Evolutionary conservation across 1,284 basidiomycete species (phyloP).

Genomic region (Inonotus hispidus): DNA sequence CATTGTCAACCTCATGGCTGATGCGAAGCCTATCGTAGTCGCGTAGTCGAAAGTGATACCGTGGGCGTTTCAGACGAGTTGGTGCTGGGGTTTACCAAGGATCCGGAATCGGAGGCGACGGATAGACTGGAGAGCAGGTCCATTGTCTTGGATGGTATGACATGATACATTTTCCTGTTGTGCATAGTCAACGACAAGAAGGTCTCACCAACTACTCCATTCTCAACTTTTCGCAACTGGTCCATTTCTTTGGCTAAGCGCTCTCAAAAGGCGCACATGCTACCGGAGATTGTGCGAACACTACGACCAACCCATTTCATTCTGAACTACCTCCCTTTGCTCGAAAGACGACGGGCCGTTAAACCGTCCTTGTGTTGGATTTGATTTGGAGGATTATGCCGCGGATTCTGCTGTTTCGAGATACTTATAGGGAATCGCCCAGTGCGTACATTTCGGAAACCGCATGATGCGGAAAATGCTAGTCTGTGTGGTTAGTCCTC

Average conservation of each 20-base stretch:
- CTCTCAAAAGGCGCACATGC: too few relatives aligned
- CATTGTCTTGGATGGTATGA: constrained; percentile 26
- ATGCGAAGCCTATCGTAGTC: constrained; percentile 33
- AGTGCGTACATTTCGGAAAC: neutral
- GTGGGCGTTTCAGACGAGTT: constrained; percentile 38
- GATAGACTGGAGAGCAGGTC: constrained; percentile 41
- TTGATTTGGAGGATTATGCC: too few relatives aligned
- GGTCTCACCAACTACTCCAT: too few relatives aligned
- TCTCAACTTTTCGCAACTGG: too few relatives aligned
- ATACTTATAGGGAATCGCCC: neutral
- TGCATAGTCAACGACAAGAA: neutral
- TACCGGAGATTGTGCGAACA: too few relatives aligned
- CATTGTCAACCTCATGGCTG: constrained; percentile 24
- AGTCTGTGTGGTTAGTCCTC: neutral
- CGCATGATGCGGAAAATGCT: constrained; percentile 18
- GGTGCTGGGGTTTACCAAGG: constrained; percentile 40
- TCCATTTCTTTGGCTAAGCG: too few relatives aligned
- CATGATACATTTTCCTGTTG: neutral
- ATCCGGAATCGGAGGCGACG: constrained; percentile 48
- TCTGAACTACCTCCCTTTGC: too few relatives aligned
- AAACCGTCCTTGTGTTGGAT: too few relatives aligned
- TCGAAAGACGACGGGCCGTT: too few relatives aligned
- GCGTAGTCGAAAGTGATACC: constrained; percentile 31
- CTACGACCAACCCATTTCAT: too few relatives aligned
- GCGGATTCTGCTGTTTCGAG: too few relatives aligned